A percentile compares a stretch with the other conserved stretches of the same genome.
phyloP scores from a whole-genome alignment of 371 early-diverging fungal species.

The Nematocida displodere region DNA sequence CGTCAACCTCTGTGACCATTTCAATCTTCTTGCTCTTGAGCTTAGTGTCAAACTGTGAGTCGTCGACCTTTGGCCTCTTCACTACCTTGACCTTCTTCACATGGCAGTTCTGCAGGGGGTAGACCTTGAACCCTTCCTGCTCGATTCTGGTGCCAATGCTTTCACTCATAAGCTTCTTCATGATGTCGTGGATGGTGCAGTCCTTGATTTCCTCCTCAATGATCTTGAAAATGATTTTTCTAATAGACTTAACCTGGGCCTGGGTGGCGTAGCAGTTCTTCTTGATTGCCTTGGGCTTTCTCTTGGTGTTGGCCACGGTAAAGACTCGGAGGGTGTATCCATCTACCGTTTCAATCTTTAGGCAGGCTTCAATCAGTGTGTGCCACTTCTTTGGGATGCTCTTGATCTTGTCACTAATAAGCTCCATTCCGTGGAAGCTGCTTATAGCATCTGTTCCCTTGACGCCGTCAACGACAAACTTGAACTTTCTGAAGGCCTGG shows the following conservation, averaged over 20 bases:
- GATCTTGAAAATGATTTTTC: conserved; percentile 99
- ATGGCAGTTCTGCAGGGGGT: conserved; percentile 93
- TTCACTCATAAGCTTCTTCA: conserved; percentile 79
- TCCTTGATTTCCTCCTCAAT: conserved; percentile 78
- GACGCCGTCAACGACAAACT: conserved; percentile 91
- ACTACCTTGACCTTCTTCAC: conserved; percentile 98
- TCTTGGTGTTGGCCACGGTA: conserved; percentile 91
- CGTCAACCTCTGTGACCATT: background rate
- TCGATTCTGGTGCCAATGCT: conserved; percentile 85
- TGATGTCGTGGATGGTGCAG: conserved; percentile 86
- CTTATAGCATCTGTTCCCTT: conserved; percentile 94
- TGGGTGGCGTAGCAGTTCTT: conserved; percentile 95
- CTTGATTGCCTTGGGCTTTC: conserved; percentile 82
- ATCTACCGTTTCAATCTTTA: conserved; percentile 98
- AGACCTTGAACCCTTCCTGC: conserved; percentile 89
- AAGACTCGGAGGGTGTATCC: conserved; percentile 95
- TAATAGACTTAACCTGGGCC: conserved; percentile 90
- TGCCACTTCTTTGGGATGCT: conserved; percentile 99
- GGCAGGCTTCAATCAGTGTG: conserved; percentile 90
- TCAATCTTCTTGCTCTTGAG: conserved; percentile 40
- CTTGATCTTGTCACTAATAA: conserved; percentile 97
- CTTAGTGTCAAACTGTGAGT: conserved; percentile 22
- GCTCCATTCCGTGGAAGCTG: conserved; percentile 98
- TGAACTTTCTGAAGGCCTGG: conserved; percentile 89
- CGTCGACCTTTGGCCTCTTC: conserved; percentile 67